Base-by-base conservation (phyloP, 805 yeast species). In the Candida odintsovae region DNA sequence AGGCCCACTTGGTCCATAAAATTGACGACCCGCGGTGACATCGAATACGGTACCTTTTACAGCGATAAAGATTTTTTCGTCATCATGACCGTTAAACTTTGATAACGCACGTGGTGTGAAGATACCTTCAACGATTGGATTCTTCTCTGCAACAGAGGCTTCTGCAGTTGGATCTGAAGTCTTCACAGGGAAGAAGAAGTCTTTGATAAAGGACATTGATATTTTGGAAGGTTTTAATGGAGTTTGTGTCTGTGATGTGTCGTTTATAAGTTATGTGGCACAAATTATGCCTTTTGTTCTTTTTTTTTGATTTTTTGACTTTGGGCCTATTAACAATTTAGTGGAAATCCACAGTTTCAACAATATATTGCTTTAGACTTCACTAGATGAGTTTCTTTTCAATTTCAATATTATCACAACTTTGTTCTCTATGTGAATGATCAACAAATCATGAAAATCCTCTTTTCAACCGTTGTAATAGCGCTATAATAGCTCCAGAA, bases 1-100 rank as follows among this genome's bases (percentile, higher is more conserved):
- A 0, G 97, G 96, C 0, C 97, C 97, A 26, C 92, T 87, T 7
- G 98, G 98, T 0, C 98, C 98, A 65, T 92, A 92, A 62, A 92
- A 90, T 41, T 78, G 77, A 53, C 90, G 78, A 0, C 95, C 95
- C 11, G 72, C 70, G 6, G 87, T 71, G 19, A 89, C 95, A 59
- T 92, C 97, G 58, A 77, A 92, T 3, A 92, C 96, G 22, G 75
- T 82, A 1, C 96, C 95, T 55, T 75, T 79, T n/a, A 92, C 88
- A 0, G 88, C 94, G 51, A 92, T 77, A 59, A 83, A 85, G n/a
- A 92, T 88, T 57, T 80, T 80, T 44, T 82, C 82, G 52, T 86
- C 83, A 52, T 85, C 89, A 44, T 71, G 77, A 1, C 98, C 98
- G 64, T 92, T 89, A 70, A 69, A 90, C 55, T 81, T 82, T 47